Evolutionary conservation across 1,284 basidiomycete species (phyloP), one percentile per base, ranked within the genome.

Genomic region (Ganoderma leucocontextum): DNA sequence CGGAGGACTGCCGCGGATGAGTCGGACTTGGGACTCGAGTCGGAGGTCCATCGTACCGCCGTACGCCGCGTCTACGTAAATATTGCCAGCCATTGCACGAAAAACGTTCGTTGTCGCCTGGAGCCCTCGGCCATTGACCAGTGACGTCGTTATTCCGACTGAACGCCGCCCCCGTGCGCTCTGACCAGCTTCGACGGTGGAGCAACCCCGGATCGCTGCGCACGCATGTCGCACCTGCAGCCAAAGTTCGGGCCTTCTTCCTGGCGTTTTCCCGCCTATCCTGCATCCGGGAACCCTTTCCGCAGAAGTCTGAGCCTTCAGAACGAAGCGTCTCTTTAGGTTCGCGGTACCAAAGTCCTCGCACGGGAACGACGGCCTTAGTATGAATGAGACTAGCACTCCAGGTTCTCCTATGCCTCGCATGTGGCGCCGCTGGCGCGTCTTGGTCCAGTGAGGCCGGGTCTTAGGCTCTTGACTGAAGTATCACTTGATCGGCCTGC

Each of bases 131-230:
- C 17, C 15, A 55, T 35, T 55, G 29, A 33, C 52, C 41, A 58
- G 57, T 69, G 65, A 67, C 70, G 67, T 65, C 70, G 66, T 65
- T 62, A 60, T 57, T 53, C 66, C 67, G 70, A 67, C 62, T 62
- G 70, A 69, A 72, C 68, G 65, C 70, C 66, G 70, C 60, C 53
- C 33, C n/a, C 47, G 57, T 62, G 65, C 42, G 47, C 47, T 17
- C 47, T 49, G 47, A 49, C 8, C 39, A 39, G 39, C 52, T n/a
- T 53, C 52, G 44, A 12, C 10, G 5, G 44, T 70, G 65, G 69
- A 70, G 69, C 65, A 57, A 65, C 69, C 63, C 66, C 66, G 63
- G 66, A 63, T 64, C 59, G 66, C 47, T 64, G 58, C 44, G 44
- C 44, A 47, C 15, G n/a, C 52, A 53, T 47, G 44, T 9, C 44